Percentiles rank a stretch among this genome's conserved stretches.
phyloP scores from a whole-genome alignment of 192 early-diverging fungal genomes.

The Coemansia umbellata region DNA sequence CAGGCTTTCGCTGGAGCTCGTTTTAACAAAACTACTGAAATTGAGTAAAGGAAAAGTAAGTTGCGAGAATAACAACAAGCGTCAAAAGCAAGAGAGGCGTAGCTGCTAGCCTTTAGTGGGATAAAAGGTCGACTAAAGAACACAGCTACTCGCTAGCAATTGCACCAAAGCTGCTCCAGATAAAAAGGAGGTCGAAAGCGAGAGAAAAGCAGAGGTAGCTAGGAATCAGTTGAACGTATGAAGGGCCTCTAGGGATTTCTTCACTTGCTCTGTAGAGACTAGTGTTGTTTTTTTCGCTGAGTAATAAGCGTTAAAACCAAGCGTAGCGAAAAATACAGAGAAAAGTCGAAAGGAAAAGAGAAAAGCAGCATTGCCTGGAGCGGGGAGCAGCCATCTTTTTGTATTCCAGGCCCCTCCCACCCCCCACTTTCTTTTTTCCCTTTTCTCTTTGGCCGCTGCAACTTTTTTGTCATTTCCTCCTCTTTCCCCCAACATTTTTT shows the following conservation, averaged over 20 bases:
- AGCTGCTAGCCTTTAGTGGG: too few relatives aligned
- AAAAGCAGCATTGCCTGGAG: slow-evolving; percentile 1
- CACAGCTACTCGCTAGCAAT: too few relatives aligned
- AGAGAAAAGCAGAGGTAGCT: too few relatives aligned
- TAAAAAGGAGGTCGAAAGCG: too few relatives aligned
- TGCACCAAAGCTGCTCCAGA: too few relatives aligned
- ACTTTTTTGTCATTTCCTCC: slow-evolving; percentile 2
- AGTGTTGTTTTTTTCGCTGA: slow-evolving; percentile 14
- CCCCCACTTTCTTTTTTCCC: background rate
- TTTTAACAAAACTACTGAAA: background rate
- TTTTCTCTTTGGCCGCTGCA: too few relatives aligned
- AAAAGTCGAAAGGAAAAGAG: slow-evolving; percentile 20
- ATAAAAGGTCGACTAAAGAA: too few relatives aligned
- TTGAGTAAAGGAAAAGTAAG: background rate
- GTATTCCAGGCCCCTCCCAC: background rate
- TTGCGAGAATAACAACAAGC: too few relatives aligned
- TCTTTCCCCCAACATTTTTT: slow-evolving; percentile 6
- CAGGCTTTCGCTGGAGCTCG: too few relatives aligned
- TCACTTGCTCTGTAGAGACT: background rate
- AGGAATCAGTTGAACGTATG: too few relatives aligned
- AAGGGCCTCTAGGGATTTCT: too few relatives aligned
- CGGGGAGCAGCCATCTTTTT: background rate
- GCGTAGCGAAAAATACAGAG: slow-evolving; percentile 32
- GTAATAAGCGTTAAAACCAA: slow-evolving; percentile 24
- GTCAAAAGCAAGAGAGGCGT: too few relatives aligned